Conservation (phyloP, 1,139 yeast genomes). For the Debaryomyces sp. region DNA sequence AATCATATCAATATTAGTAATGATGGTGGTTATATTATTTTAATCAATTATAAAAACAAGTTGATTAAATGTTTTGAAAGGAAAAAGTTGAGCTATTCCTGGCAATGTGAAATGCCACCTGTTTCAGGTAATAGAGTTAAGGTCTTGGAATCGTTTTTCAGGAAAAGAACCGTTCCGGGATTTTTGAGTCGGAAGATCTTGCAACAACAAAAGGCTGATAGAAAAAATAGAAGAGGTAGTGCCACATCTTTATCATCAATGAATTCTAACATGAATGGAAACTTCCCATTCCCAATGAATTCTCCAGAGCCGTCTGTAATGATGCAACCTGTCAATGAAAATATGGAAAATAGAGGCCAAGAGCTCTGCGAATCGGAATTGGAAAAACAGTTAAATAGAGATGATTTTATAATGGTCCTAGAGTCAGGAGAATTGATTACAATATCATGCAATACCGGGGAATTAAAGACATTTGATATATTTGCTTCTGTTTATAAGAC, state of each 20-base stretch:
- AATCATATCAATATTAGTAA: constrained; percentile 61
- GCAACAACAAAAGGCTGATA: constrained; percentile 24
- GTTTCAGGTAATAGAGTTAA: constrained; percentile 26
- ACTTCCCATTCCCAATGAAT: constrained; percentile 32
- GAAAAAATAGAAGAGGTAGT: constrained; percentile 28
- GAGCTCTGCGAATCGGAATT: constrained; percentile 3
- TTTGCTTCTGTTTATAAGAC: constrained; percentile 26
- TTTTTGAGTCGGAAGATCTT: constrained; percentile 48
- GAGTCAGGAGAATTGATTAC: constrained; percentile 51
- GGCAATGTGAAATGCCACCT: constrained; percentile 40
- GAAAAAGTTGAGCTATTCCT: constrained; percentile 50
- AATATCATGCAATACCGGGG: constrained; percentile 53
- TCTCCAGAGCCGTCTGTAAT: background rate
- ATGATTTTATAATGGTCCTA: constrained; percentile 37
- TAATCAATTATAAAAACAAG: constrained; percentile 54
- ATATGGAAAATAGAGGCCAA: constrained; percentile 8
- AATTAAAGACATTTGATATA: constrained; percentile 28
- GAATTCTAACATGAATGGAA: constrained; percentile 32
- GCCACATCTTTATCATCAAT: constrained; percentile 25
- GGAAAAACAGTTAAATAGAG: constrained; percentile 19
- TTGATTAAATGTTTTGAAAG: constrained; percentile 63
- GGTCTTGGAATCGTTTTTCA: constrained; percentile 61
- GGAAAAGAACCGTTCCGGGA: constrained; percentile 56
- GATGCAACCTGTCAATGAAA: constrained; percentile 15
- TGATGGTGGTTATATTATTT: constrained; percentile 60